Evolutionary conservation across 768 basidiomycete species (phyloP).

Genomic region (Cantharellus cinnabarinus): DNA sequence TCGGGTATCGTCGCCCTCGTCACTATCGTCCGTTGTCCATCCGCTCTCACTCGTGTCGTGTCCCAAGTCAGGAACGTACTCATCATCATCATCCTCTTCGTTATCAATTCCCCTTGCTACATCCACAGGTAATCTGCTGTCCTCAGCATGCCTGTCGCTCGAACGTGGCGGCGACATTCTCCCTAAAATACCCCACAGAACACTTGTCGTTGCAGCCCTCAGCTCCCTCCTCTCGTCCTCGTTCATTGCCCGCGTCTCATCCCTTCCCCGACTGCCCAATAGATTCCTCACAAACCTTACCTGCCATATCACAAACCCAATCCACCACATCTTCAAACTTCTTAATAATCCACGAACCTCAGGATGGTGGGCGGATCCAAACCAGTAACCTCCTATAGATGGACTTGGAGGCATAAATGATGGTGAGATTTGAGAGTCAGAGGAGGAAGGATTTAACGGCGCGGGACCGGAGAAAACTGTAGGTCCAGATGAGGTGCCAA

Average conservation of each 20-base stretch:
- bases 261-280: not conserved
- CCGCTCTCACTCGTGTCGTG: too few species aligned
- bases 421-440: too few species aligned
- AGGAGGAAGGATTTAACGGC: too few species aligned
- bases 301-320: conserved; percentile 9
- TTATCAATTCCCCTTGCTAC: not conserved
- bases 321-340: conserved; percentile 14
- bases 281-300: conserved; percentile 4
- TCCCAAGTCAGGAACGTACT: too few species aligned
- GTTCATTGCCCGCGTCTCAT: not conserved
- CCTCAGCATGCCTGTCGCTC: not conserved
- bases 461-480: not conserved
- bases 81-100: too few species aligned
- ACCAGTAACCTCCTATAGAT: conserved; percentile 18
- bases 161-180: not conserved
- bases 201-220: not conserved
- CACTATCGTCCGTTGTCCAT: too few species aligned
- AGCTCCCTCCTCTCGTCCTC: not conserved
- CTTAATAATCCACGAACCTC: conserved; percentile 20
- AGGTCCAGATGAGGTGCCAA: not conserved
- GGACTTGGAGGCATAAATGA: conserved; percentile 2
- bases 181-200: not conserved
- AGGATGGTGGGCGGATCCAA: conserved; percentile 24
- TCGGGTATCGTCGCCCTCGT: too few species aligned
- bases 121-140: not conserved